Base-by-base conservation (phyloP, 2,329 filamentous ascomycete genomes). In the Macrophomina phaseolina region DNA sequence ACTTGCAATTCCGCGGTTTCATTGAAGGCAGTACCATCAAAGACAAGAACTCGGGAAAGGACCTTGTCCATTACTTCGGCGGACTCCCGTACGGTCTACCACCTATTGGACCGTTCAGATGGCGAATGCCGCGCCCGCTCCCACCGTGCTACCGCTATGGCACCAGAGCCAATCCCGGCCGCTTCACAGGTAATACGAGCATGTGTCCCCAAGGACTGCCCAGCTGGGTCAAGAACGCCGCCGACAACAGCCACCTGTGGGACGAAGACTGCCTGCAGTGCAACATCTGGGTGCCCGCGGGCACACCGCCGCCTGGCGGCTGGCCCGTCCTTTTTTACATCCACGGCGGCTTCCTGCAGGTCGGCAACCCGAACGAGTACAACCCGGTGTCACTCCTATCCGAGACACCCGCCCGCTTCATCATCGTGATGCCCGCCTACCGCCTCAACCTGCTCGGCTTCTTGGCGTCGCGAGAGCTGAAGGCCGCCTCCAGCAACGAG, bases 291-390 rank as follows among this genome's bases (percentile, higher is more conserved):
- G 78, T 86, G 46, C 86, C 86, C 3, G 70, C 74, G 23, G 84
- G 81, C 5, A 72, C 79, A n/a, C 69, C 76, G 18, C 83, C 82
- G 5, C 72, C 74, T 40, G 76, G 71, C 69, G 78, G 86, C 16
- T 88, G 85, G 85, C 86, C 86, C 4, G 85, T 88, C 0, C 79
- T 86, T 61, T 83, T 88, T 70, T 87, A 82, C 73, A 85, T 87
- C 55, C 86, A 86, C 69, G 84, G 84, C 38, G 86, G 86, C 3
- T 88, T 86, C 71, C 77, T 88, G 28, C 86, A 88, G 74, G 84
- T 83, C 67, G 86, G 86, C 23, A 78, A 74, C 9, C 80, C 86
- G 0, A 87, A 86, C 68, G 77, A 78, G 30, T 75, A 79, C 32
- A 79, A 82, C 56, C 73, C 82, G 1, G 78, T 78, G 3, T 78